Percentiles rank a stretch among this genome's conserved stretches.
phyloP scores from a whole-genome alignment of 1,284 basidiomycete species.

The Erythrobasidium hasegawianum region DNA sequence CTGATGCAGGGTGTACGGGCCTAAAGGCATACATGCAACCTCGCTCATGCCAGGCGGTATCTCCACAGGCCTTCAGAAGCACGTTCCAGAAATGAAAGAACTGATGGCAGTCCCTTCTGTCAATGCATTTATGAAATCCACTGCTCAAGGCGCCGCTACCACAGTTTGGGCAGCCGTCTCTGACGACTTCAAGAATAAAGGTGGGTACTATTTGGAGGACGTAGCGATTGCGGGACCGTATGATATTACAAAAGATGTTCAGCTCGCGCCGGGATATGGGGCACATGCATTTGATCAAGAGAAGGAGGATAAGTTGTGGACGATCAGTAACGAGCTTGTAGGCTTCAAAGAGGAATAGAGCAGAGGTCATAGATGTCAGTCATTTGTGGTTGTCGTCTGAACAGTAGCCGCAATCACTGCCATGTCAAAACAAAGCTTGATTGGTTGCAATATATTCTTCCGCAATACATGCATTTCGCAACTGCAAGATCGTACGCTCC shows the following conservation, averaged over 20 bases:
- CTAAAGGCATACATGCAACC: slow-evolving; percentile 6
- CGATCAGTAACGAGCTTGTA: slow-evolving; percentile 18
- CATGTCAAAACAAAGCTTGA: no score
- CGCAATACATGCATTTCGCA: no score
- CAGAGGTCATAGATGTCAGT: no score
- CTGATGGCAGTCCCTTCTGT: neutral
- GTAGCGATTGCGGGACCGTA: neutral
- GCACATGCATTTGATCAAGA: slow-evolving; percentile 4
- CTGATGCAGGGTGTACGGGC: slow-evolving; percentile 8
- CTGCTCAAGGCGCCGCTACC: slow-evolving; percentile 18
- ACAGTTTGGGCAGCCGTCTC: slow-evolving; percentile 24
- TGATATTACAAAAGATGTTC: neutral
- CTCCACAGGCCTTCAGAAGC: slow-evolving; percentile 3
- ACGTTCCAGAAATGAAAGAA: neutral
- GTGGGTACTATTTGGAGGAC: slow-evolving; percentile 24
- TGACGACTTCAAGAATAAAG: neutral
- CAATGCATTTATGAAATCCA: slow-evolving; percentile 5
- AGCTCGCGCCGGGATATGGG: neutral
- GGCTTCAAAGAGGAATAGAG: no score
- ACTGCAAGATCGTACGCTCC: no score
- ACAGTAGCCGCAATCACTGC: no score
- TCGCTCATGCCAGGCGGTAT: slow-evolving; percentile 22
- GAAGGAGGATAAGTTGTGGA: slow-evolving; percentile 13
- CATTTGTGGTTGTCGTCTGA: no score
- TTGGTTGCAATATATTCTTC: no score